Evolutionary conservation across 1,284 basidiomycete species (phyloP).

Genomic region (Porodaedalea pini): DNA sequence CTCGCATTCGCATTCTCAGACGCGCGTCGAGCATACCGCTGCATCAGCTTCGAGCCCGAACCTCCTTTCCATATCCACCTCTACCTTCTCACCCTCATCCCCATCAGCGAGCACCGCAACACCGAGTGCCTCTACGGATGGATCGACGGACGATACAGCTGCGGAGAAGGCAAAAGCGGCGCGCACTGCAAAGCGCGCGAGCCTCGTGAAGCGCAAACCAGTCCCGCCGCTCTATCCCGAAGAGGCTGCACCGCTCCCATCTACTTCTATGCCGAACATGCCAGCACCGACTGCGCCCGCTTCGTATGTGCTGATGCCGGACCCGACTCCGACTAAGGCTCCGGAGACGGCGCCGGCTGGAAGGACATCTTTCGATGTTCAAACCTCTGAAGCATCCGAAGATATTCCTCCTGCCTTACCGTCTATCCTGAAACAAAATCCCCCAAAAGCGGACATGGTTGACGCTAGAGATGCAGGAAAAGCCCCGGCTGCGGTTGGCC

Average conservation of each 20-base stretch:
- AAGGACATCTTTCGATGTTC: background rate
- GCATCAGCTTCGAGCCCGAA: constrained; percentile 2
- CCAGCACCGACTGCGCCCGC: background rate
- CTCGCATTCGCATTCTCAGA: background rate
- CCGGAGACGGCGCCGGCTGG: background rate
- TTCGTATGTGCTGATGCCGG: background rate
- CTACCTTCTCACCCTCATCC: background rate
- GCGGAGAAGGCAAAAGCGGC: background rate
- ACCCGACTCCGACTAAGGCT: background rate
- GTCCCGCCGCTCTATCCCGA: constrained; percentile 19
- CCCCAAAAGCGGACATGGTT: too few relatives aligned
- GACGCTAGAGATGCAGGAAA: too few relatives aligned
- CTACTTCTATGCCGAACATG: background rate
- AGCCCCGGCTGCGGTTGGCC: background rate
- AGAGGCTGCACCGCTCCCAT: constrained; percentile 7
- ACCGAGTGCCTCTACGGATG: background rate
- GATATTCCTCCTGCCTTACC: too few relatives aligned
- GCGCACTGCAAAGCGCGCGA: constrained; percentile 13
- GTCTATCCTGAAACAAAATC: too few relatives aligned
- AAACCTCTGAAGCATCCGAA: background rate
- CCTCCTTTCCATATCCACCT: background rate
- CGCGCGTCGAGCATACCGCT: background rate
- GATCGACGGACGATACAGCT: background rate
- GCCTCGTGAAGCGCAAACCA: constrained; percentile 19
- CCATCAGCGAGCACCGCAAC: background rate